phyloP scores from a whole-genome alignment of 2,329 filamentous ascomycete species.

The Trichoderma atroviride region DNA sequence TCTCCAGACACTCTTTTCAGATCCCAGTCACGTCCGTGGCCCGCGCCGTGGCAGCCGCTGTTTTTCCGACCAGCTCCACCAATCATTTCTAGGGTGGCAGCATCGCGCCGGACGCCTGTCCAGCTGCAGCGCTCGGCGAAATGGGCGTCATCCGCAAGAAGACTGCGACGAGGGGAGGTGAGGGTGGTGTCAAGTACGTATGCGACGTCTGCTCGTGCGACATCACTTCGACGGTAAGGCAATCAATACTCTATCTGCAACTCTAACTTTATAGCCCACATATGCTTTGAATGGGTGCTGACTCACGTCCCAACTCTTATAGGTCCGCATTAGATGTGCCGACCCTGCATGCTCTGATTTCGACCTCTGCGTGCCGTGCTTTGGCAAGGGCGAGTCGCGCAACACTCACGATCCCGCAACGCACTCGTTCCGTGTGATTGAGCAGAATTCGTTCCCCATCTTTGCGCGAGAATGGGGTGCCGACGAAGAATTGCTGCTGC shows the following conservation, averaged over 20 bases:
- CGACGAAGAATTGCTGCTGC: slow-evolving; percentile 88
- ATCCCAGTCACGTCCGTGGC: not conserved
- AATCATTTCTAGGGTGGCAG: slow-evolving; percentile 24
- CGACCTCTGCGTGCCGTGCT: slow-evolving; percentile 95
- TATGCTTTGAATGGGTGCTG: not conserved
- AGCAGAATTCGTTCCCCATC: slow-evolving; percentile 97
- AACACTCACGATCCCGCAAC: slow-evolving; percentile 84
- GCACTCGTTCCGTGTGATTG: slow-evolving; percentile 90
- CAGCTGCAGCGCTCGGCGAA: slow-evolving; percentile 13
- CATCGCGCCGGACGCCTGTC: slow-evolving; percentile 21
- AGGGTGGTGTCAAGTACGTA: slow-evolving; percentile 92
- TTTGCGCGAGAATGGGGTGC: slow-evolving; percentile 95
- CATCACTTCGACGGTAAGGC: slow-evolving; percentile 91
- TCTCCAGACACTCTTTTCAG: slow-evolving; percentile 23
- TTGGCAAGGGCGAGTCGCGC: slow-evolving; percentile 77
- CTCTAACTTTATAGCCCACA: not conserved
- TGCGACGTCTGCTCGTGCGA: slow-evolving; percentile 97
- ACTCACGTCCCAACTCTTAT: slow-evolving; percentile 26
- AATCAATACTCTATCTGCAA: not conserved
- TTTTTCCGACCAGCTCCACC: slow-evolving; percentile 24
- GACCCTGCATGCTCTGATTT: slow-evolving; percentile 85
- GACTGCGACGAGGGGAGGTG: slow-evolving; percentile 79
- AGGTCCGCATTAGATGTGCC: slow-evolving; percentile 95
- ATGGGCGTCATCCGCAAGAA: slow-evolving; percentile 99
- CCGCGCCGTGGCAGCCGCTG: slow-evolving; percentile 10